phyloP scores from a whole-genome alignment of 2,329 filamentous ascomycete genomes.

The Cercospora sesami region DNA sequence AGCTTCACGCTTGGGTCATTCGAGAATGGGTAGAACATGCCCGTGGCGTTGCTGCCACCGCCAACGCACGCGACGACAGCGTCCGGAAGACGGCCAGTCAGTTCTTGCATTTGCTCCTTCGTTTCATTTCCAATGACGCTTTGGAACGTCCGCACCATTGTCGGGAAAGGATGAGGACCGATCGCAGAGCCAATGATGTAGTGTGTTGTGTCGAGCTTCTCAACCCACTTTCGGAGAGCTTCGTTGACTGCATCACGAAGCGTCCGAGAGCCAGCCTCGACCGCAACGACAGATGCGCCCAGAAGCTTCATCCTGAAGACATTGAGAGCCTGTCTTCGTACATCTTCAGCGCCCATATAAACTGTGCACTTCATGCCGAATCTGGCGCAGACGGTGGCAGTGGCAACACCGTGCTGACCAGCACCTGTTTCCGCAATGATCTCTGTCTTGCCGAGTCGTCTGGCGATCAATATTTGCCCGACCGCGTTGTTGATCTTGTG shows the following conservation, averaged over 20 bases:
- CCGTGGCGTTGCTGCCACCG: slow-evolving; percentile 89
- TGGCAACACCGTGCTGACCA: slow-evolving; percentile 96
- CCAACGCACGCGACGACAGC: slow-evolving; percentile 96
- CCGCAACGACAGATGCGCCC: slow-evolving; percentile 86
- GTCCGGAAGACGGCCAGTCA: slow-evolving; percentile 86
- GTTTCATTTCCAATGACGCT: slow-evolving; percentile 95
- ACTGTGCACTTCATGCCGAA: slow-evolving; percentile 98
- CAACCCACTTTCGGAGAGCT: slow-evolving; percentile 90
- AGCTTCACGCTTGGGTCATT: slow-evolving; percentile 82
- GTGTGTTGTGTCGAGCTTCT: slow-evolving; percentile 88
- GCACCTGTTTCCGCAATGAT: slow-evolving; percentile 98
- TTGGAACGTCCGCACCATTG: slow-evolving; percentile 96
- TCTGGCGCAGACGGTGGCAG: slow-evolving; percentile 94
- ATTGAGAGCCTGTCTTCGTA: slow-evolving; percentile 91
- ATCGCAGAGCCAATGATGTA: slow-evolving; percentile 98
- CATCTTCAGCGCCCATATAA: slow-evolving; percentile 98
- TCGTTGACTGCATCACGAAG: slow-evolving; percentile 78
- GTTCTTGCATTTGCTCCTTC: slow-evolving; percentile 82
- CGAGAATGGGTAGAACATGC: slow-evolving; percentile 98
- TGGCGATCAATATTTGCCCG: slow-evolving; percentile 85
- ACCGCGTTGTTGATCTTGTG: slow-evolving; percentile 99
- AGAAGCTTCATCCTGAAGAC: slow-evolving; percentile 98
- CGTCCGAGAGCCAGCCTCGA: slow-evolving; percentile 79
- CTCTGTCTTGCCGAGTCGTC: slow-evolving; percentile 85
- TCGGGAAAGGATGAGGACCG: slow-evolving; percentile 95